A percentile compares a stretch with the other conserved stretches of the same genome.
Conservation (phyloP, 495 filamentous ascomycete species). For the Hyphodiscus hymeniophilus region DNA sequence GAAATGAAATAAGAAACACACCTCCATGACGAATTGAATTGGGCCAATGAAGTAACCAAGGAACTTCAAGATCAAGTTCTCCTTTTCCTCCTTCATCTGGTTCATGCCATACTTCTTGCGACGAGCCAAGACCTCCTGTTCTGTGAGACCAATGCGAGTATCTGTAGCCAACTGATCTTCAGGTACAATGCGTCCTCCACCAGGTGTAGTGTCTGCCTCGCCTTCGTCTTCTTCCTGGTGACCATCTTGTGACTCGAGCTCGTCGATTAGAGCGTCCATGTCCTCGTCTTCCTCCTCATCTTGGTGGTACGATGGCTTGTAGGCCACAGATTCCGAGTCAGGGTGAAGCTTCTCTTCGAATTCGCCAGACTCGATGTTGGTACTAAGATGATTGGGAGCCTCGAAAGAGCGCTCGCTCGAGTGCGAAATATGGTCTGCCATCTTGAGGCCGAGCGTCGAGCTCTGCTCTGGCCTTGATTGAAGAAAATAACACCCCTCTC, state of each 20-base stretch:
- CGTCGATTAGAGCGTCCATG: slow-evolving; percentile 75
- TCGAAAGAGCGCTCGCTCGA: slow-evolving; percentile 10
- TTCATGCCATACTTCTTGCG: slow-evolving; percentile 80
- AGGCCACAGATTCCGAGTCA: neutral
- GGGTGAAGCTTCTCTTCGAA: slow-evolving; percentile 44
- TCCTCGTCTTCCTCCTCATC: slow-evolving; percentile 64
- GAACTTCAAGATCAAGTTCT: slow-evolving; percentile 78
- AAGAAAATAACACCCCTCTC: slow-evolving; percentile 1
- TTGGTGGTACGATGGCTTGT: neutral
- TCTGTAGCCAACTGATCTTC: slow-evolving; percentile 67
- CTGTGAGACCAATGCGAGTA: slow-evolving; percentile 59
- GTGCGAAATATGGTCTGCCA: slow-evolving; percentile 34
- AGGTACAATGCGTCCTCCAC: slow-evolving; percentile 43
- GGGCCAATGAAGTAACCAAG: slow-evolving; percentile 79
- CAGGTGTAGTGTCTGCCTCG: slow-evolving; percentile 33
- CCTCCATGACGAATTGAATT: slow-evolving; percentile 93
- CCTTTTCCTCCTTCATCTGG: slow-evolving; percentile 83
- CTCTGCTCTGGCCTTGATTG: slow-evolving; percentile 10
- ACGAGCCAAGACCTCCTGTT: slow-evolving; percentile 56
- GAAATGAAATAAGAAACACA: slow-evolving; percentile 30
- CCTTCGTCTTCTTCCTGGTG: slow-evolving; percentile 50
- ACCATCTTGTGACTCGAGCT: slow-evolving; percentile 71
- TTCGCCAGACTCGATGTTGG: slow-evolving; percentile 44
- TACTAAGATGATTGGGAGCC: slow-evolving; percentile 30
- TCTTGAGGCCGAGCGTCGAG: slow-evolving; percentile 22